These are phyloP conservation scores for Apiotrichum gracile DNA, from an alignment of 1,284 basidiomycete species.

Conservation along the genomic window DNA sequence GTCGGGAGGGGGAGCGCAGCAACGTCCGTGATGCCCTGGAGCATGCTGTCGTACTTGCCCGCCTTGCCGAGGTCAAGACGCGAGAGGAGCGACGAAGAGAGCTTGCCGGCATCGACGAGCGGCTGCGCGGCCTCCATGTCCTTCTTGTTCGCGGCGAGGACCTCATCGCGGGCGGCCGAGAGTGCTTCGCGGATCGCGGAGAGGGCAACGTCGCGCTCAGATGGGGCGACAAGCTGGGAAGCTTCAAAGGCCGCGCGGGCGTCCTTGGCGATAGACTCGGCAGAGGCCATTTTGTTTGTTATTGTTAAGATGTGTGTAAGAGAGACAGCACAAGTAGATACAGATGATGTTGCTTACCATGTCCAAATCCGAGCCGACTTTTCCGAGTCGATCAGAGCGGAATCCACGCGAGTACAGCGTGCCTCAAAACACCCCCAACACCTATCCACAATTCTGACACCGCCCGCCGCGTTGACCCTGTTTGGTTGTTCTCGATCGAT, in stretches of 20 bases:
- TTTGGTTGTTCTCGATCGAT: no score
- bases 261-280: constrained; percentile 59
- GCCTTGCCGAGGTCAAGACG: constrained; percentile 76
- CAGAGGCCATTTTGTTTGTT: constrained; percentile 18
- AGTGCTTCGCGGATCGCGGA: constrained; percentile 64
- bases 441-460: no score
- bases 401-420: no score
- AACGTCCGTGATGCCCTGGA: constrained; percentile 84
- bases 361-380: neutral
- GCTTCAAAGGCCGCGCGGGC: constrained; percentile 78
- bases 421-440: no score
- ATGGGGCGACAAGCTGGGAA: constrained; percentile 68
- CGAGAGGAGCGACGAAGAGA: constrained; percentile 73
- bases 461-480: no score
- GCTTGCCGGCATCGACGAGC: constrained; percentile 73
- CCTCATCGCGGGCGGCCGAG: constrained; percentile 57
- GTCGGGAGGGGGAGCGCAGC: constrained; percentile 79
- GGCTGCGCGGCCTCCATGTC: constrained; percentile 73
- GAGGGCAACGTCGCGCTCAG: constrained; percentile 66
- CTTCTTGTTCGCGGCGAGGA: constrained; percentile 69
- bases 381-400: neutral
- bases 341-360: no score
- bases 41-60: constrained; percentile 91
- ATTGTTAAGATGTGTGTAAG: neutral
- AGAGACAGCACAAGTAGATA: neutral